A percentile compares a stretch with the other conserved stretches of the same genome.
phyloP scores from a whole-genome alignment of 2,329 filamentous ascomycete genomes.

The Spiromastix sp. region DNA sequence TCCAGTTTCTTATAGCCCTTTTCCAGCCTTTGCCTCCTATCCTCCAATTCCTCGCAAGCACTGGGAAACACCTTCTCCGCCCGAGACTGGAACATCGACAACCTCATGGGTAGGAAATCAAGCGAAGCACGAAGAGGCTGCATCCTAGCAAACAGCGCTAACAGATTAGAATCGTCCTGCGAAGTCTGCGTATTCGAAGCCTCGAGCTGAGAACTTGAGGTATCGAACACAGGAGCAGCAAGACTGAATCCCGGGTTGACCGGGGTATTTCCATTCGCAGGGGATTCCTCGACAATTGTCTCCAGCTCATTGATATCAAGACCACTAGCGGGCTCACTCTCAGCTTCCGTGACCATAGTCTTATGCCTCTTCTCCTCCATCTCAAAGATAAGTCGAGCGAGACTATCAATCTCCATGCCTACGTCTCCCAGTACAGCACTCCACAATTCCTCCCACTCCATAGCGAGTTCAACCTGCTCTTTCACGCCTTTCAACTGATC shows the following conservation, averaged over 20 bases:
- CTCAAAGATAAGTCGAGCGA: conserved; percentile 78
- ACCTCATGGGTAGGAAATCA: conserved; percentile 89
- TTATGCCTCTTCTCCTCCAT: conserved; percentile 94
- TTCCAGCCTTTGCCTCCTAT: conserved; percentile 63
- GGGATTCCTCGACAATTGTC: conserved; percentile 84
- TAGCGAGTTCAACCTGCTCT: conserved; percentile 85
- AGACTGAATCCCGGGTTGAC: conserved; percentile 59
- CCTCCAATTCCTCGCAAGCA: conserved; percentile 79
- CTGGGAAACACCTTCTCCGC: conserved; percentile 75
- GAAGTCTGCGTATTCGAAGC: conserved; percentile 36
- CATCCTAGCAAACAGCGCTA: conserved; percentile 89
- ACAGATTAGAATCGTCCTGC: conserved; percentile 76
- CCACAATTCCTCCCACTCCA: conserved; percentile 99
- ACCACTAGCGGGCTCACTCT: conserved; percentile 39
- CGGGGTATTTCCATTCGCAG: conserved; percentile 44
- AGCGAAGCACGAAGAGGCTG: conserved; percentile 85
- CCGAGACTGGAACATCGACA: conserved; percentile 74
- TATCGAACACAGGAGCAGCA: conserved; percentile 49
- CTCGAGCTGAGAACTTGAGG: conserved; percentile 29
- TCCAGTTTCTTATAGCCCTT: conserved; percentile 81
- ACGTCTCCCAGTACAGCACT: conserved; percentile 88
- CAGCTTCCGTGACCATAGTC: conserved; percentile 58
- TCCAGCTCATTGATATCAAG: conserved; percentile 81
- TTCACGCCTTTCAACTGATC: conserved; percentile 68
- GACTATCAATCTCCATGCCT: conserved; percentile 71